Percentiles rank a stretch among this genome's conserved stretches.
Conservation (phyloP, 305 asterid species). For the Ilex paraguariensis region DNA sequence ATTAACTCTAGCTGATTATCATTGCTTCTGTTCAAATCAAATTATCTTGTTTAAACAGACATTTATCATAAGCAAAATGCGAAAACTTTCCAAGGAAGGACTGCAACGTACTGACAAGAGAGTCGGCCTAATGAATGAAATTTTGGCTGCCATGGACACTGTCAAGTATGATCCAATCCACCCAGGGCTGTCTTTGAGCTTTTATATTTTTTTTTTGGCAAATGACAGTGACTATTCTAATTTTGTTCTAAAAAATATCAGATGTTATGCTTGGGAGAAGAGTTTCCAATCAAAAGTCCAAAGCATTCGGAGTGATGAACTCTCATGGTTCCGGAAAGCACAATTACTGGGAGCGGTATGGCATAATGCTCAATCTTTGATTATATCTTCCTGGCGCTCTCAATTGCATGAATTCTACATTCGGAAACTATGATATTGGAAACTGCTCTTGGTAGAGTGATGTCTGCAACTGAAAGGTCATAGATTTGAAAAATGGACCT, state of each 20-base stretch:
- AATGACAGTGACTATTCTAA: background rate
- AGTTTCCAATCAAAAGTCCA: conserved; percentile 77
- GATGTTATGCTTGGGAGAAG: conserved; percentile 87
- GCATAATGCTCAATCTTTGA: conserved; percentile 7
- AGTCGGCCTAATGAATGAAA: conserved; percentile 90
- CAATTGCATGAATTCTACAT: no score
- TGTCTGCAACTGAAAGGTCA: no score
- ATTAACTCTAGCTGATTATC: no score
- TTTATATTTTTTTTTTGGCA: background rate
- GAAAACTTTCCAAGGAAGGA: conserved; percentile 84
- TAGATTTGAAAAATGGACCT: no score
- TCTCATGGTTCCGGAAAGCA: conserved; percentile 76
- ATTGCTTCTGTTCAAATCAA: background rate
- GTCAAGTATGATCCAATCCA: conserved; percentile 58
- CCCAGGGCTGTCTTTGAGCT: background rate
- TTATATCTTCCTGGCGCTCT: background rate
- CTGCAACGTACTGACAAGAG: conserved; percentile 81
- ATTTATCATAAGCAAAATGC: conserved; percentile 68
- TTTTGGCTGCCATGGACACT: conserved; percentile 90
- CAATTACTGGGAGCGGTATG: conserved; percentile 80
- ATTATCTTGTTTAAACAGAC: conserved; percentile 43
- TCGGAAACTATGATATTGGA: no score
- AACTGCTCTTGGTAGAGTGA: no score
- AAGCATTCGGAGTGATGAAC: conserved; percentile 61
- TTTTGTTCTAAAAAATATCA: conserved; percentile 27